phyloP scores from a whole-genome alignment of 2,329 filamentous ascomycete genomes.

The Aciculosporium take region DNA sequence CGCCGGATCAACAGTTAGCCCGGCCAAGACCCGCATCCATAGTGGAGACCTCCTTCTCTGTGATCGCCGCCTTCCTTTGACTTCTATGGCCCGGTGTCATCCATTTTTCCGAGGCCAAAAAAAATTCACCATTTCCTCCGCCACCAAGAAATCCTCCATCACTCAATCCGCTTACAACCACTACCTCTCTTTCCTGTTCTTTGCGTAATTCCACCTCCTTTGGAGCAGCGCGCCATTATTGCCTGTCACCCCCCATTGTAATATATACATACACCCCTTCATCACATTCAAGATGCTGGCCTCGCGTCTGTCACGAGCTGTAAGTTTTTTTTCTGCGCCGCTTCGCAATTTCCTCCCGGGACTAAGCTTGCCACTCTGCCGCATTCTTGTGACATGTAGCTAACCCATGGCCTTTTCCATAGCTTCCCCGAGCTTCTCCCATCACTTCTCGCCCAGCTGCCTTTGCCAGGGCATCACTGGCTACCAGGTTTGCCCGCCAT shows the following conservation, averaged over 20 bases:
- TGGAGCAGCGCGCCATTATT: slow-evolving; percentile 19
- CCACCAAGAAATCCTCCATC: slow-evolving; percentile 13
- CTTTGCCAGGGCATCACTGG: slow-evolving; percentile 54
- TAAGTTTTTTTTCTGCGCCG: slow-evolving; percentile 32
- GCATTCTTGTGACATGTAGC: slow-evolving; percentile 6
- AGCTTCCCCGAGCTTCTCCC: slow-evolving; percentile 68
- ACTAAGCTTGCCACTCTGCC: not conserved
- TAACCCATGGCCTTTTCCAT: slow-evolving; percentile 9
- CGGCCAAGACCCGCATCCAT: slow-evolving; percentile 5
- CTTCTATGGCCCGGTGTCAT: slow-evolving; percentile 24
- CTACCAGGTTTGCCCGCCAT: slow-evolving; percentile 62
- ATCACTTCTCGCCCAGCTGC: slow-evolving; percentile 53
- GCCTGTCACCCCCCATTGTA: slow-evolving; percentile 17
- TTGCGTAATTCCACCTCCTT: slow-evolving; percentile 14
- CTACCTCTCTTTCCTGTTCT: slow-evolving; percentile 14
- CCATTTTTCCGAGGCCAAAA: slow-evolving; percentile 21
- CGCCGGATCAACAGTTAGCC: slow-evolving; percentile 15
- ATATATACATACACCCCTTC: slow-evolving; percentile 19
- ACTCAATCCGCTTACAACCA: slow-evolving; percentile 6
- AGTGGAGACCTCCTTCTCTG: slow-evolving; percentile 9
- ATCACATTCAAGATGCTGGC: slow-evolving; percentile 49
- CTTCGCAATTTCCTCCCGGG: not conserved
- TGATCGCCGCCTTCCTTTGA: slow-evolving; percentile 28
- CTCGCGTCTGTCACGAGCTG: slow-evolving; percentile 59
- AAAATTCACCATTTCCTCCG: slow-evolving; percentile 21